A percentile compares a stretch with the other conserved stretches of the same genome.
Conservation (phyloP, 139 green algal genomes). For the Coelastrella sp. region DNA sequence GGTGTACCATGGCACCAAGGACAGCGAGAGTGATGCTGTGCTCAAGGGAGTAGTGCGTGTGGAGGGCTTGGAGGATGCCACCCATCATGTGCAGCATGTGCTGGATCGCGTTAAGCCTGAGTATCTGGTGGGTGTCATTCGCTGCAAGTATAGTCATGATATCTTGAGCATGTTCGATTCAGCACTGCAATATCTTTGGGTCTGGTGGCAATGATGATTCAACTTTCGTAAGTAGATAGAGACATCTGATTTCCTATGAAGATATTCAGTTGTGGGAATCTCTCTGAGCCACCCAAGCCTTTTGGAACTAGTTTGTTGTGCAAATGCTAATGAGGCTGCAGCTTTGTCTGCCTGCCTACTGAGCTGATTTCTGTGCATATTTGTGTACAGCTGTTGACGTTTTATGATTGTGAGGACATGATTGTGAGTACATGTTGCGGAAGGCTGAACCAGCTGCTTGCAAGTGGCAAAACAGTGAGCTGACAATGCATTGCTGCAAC, state of each 20-base stretch:
- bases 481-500: too few relatives aligned
- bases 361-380: too few relatives aligned
- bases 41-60: slow-evolving; percentile 97
- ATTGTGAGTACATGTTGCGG: too few relatives aligned
- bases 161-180: too few relatives aligned
- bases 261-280: slow-evolving; percentile 71
- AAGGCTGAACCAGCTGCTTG: too few relatives aligned
- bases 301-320: too few relatives aligned
- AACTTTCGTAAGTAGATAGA: slow-evolving; percentile 67
- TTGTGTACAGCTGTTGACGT: too few relatives aligned
- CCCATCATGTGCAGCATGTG: slow-evolving; percentile 84
- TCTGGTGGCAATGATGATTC: slow-evolving; percentile 46
- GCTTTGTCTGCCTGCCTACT: too few relatives aligned
- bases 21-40: slow-evolving; percentile 90
- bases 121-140: slow-evolving; percentile 78
- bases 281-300: slow-evolving; percentile 63
- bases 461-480: too few relatives aligned
- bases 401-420: too few relatives aligned
- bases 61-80: slow-evolving; percentile 94
- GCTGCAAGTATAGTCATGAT: neutral
- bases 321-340: too few relatives aligned
- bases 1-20: slow-evolving; percentile 90
- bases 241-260: slow-evolving; percentile 67
- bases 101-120: slow-evolving; percentile 87
- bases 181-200: neutral